Evolutionary conservation across 495 filamentous ascomycete genomes (phyloP).

Genomic region (Penicillium silybi): DNA sequence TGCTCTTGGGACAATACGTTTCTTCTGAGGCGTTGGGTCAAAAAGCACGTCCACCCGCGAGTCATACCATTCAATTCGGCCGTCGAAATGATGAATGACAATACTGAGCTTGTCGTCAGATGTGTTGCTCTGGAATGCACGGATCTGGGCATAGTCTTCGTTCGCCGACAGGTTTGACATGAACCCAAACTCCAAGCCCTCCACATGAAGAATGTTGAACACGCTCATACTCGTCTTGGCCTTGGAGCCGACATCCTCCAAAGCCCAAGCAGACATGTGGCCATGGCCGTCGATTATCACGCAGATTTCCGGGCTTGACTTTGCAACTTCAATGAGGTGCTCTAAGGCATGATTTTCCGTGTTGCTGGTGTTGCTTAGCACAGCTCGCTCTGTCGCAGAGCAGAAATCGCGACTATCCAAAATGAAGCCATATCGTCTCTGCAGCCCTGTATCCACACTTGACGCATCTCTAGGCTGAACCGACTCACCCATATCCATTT

Average conservation of each 20-base stretch:
- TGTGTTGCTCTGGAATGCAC: conserved; percentile 62
- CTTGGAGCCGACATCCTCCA: conserved; percentile 85
- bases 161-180: conserved; percentile 37
- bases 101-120: conserved; percentile 62
- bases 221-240: conserved; percentile 62
- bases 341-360: conserved; percentile 67
- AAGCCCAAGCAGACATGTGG: conserved; percentile 89
- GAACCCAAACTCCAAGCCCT: conserved; percentile 65
- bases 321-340: conserved; percentile 83
- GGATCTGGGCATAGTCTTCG: conserved; percentile 65
- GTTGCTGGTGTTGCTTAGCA: conserved; percentile 57
- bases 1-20: conserved; percentile 54
- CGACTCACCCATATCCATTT: conserved; percentile 71
- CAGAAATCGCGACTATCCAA: conserved; percentile 81
- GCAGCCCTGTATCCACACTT: conserved; percentile 19
- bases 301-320: conserved; percentile 80
- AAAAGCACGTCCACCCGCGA: conserved; percentile 76
- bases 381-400: conserved; percentile 69
- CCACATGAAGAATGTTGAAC: conserved; percentile 85
- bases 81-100: conserved; percentile 85
- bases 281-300: conserved; percentile 80
- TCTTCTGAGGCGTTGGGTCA: conserved; percentile 66
- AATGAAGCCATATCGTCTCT: conserved; percentile 71
- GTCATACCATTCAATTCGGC: conserved; percentile 75
- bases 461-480: conserved; percentile 58